Evolutionary conservation across 2,329 filamentous ascomycete genomes (phyloP), one percentile per base, ranked within the genome.

Genomic region (Talaromyces atroroseus): DNA sequence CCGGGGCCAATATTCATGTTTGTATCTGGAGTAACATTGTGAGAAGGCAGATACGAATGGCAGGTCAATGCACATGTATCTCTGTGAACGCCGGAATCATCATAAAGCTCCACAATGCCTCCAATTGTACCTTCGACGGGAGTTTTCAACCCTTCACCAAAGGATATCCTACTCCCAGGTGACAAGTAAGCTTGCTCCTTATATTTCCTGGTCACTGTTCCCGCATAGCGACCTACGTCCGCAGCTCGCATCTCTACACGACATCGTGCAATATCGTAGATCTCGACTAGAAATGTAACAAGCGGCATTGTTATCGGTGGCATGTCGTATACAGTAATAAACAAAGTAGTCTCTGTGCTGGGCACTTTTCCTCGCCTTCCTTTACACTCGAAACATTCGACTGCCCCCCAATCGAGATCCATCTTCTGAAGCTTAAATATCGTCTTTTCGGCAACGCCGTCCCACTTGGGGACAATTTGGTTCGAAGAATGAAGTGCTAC

Each of bases 301-400:
- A 56, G 20, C 0, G 24, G 11, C 16, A 26, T 23, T 2, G 42
- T 38, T 11, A 47, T 21, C 12, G 24, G 20, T 2, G 48, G 42
- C 10, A 47, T 18, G 16, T 14, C 11, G 4, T 47, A 51, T 6
- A 48, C 26, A 7, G 54, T 56, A 20, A 56, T 42, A 2, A 51
- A 24, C 23, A 52, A 10, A 1, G 34, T 56, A 18, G 34, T 47
- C 5, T 36, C 40, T 6, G 21, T 54, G 29, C 32, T 51, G 12
- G 29, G 1, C n/a, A 21, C 26, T 1, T 34, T 23, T 11, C 12
- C 14, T 42, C 48, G 16, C n/a, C 34, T 26, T 3, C 48, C 34
- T 8, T 40, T 18, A n/a, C 54, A 46, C 18, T 56, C 23, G 18
- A 56, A 52, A 23, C 54, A 56, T 26, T 56, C 54, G 20, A 56